Evolutionary conservation across 192 early-diverging fungal genomes (phyloP), one percentile per base, ranked within the genome.

Genomic region (Coemansia sp.): DNA sequence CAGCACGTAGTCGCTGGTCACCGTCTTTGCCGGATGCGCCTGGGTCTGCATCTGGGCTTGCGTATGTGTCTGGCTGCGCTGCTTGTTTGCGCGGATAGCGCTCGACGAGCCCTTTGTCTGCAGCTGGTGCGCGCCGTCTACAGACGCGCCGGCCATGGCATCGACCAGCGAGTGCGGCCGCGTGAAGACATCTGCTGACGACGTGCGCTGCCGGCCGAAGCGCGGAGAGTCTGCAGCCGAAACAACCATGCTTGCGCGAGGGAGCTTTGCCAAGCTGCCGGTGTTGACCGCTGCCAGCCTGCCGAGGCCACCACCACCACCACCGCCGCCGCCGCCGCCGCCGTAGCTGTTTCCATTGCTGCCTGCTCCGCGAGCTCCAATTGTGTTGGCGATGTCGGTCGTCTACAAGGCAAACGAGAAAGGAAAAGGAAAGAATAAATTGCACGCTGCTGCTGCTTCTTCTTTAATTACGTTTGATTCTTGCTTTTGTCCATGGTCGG

Each of bases 161-260:
- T 64, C 62, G 32, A 56, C 55, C 27, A 72, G 48, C 28, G 60
- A 63, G 46, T 58, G 55, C 18, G 71, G 64, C 14, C 64, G 71
- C 10, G 47, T 28, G 9, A 58, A 39, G 29, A 50, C 55, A 45
- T 72, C 71, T 16, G 57, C 52, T 14, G 71, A 72, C 23, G 71
- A 62, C 18, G 71, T 72, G 54, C 64, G 71, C 60, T 53, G 28
- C 24, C 60, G 42, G 27, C 35, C 29, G 55, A 67, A 29, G 55
- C 71, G 60, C 35, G 71, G 64, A 6, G 71, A 61, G 8, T 67
- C 70, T 22, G 56, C 28, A 13, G 56, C 55, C 9, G 62, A 19
- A n/a, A 71, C 47, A 14, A 55, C 64, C 61, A 74, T 56, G 51
- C 65, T 68, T n/a, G 61, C 22, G 62, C 71, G 71, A 24, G 63